Base-by-base conservation (phyloP, 352 stramenopile species). In the Globisporangium splendens region DNA sequence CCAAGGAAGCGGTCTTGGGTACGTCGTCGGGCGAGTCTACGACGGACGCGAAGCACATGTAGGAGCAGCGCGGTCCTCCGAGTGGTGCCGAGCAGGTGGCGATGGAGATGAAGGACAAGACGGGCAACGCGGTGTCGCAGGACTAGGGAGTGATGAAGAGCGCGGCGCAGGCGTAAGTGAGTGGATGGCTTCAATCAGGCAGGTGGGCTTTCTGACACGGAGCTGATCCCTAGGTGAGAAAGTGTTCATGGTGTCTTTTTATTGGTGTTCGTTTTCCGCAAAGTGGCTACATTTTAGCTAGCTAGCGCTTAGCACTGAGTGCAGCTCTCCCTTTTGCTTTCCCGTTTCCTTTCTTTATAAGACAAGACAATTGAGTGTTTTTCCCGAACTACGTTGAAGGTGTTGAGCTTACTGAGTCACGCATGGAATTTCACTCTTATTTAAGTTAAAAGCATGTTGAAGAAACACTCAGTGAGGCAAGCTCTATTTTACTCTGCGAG, bases 91-190 rank as follows among this genome's bases (percentile, higher is more conserved):
- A 35, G 28, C 28, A 77, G 5, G 65, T 46, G 28, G 61, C 43
- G 13, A 56, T 60, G 18, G 57, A 66, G 22, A 24, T 52, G 14
- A 61, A 65, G 52, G 50, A 63, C 28, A 48, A 46, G 20, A 22
- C 47, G 18, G 44, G 35, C 20, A 53, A 69, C 50, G 65, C 44
- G 47, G 48, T 53, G 50, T 68, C 63, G 17, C 66, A 70, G 59
- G 49, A 54, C 0, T 62, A 55, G 43, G 39, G 59, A 12, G 59
- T 65, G 33, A 60, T 69, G 46, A 50, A 73, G 53, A 58, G 69
- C 3, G 59, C 60, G 56, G 59, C 61, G 7, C 50, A 47, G 52
- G 49, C 50, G 48, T 56, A 50, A 46, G 49, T 11, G 28, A 10
- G 5, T 35, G 28, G 5, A 35, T 35, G 28, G 28, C 28, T 35